These are phyloP conservation scores for Gymnopilus dilepis DNA, from an alignment of 768 basidiomycete genomes.

Conservation along the genomic window DNA sequence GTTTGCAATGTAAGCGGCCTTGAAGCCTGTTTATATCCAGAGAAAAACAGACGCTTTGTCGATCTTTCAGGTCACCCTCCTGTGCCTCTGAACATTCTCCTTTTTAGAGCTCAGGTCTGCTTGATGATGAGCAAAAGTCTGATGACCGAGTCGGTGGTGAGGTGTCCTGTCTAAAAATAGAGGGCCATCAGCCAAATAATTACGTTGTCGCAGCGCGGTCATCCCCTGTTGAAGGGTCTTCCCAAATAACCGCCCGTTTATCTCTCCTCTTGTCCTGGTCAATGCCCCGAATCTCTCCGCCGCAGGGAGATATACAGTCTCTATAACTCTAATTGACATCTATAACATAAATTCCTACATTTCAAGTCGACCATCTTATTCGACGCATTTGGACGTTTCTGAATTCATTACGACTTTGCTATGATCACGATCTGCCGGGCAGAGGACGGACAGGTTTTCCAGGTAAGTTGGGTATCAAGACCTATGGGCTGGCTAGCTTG, in stretches of 20 bases:
- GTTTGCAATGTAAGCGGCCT: too few species aligned
- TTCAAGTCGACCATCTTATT: slow-evolving; percentile 9
- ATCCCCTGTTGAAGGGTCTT: background rate
- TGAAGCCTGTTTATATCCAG: too few species aligned
- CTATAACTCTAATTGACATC: background rate
- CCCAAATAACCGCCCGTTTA: background rate
- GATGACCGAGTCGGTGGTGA: too few species aligned
- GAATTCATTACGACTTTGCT: slow-evolving; percentile 20
- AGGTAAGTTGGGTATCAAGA: slow-evolving; percentile 41
- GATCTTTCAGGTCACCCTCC: too few species aligned
- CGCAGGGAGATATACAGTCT: slow-evolving; percentile 13
- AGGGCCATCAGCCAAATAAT: slow-evolving; percentile 7
- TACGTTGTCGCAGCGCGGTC: slow-evolving; percentile 2
- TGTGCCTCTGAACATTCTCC: too few species aligned
- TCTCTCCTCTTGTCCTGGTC: slow-evolving; percentile 2
- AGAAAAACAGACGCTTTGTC: too few species aligned
- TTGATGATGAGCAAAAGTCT: too few species aligned
- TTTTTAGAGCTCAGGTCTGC: too few species aligned
- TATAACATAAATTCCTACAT: background rate
- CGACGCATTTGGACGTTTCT: slow-evolving; percentile 5
- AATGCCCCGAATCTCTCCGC: slow-evolving; percentile 11
- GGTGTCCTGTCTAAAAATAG: background rate
- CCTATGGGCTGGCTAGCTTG: background rate
- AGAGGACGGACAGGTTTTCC: slow-evolving; percentile 66
- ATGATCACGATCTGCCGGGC: slow-evolving; percentile 73